Evolutionary conservation across 2,329 filamentous ascomycete genomes (phyloP).

Genomic region (Pyrenophora graminea): DNA sequence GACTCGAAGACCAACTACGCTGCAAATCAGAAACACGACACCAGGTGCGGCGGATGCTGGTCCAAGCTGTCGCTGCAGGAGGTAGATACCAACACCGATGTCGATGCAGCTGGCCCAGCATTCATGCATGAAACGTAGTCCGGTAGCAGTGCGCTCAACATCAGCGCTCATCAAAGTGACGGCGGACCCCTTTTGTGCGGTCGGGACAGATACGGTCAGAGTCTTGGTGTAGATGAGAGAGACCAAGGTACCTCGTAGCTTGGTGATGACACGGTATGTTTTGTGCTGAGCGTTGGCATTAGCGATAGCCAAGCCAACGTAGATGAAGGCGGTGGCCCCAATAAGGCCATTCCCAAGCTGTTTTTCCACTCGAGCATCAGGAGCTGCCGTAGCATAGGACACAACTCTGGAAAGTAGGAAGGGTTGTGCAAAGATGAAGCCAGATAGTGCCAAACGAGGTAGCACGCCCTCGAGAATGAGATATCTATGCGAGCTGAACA

Average conservation of each 20-base stretch:
- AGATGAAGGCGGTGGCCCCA: not conserved
- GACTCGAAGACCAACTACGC: not conserved
- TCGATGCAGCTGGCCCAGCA: conserved; percentile 1
- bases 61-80: not conserved
- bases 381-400: not conserved
- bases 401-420: not conserved
- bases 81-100: not conserved
- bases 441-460: not conserved
- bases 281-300: conserved; percentile 1
- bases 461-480: not conserved
- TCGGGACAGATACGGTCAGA: conserved; percentile 1
- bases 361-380: not conserved
- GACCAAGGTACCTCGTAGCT: not conserved
- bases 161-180: conserved; percentile 1
- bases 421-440: not conserved
- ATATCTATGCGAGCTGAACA: conserved; percentile 45
- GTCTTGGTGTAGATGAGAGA: conserved; percentile 1
- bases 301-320: not conserved
- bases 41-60: not conserved
- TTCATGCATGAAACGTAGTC: conserved; percentile 1
- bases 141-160: not conserved
- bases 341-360: not conserved
- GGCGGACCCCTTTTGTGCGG: not conserved
- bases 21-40: conserved; percentile 1
- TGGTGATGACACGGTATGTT: not conserved